A percentile compares a stretch with the other conserved stretches of the same genome.
Evolutionary conservation across 192 early-diverging fungal species (phyloP).

Genomic region (Umbelopsis isabellina): DNA sequence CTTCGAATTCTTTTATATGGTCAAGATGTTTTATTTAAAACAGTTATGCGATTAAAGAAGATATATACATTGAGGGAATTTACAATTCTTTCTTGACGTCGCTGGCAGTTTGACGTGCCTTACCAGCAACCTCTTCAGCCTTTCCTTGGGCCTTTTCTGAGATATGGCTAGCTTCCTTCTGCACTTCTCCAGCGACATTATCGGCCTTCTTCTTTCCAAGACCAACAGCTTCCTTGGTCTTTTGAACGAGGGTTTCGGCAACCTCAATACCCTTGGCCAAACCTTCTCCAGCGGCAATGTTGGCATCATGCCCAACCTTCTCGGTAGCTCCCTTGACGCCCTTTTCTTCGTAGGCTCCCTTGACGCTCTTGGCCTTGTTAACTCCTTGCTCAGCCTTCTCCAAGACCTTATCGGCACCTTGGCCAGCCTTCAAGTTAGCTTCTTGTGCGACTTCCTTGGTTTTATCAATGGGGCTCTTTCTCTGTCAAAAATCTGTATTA

Average conservation of each 20-base stretch:
- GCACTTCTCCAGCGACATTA: background rate
- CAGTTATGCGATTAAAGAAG: background rate
- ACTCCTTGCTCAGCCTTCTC: slow-evolving; percentile 3
- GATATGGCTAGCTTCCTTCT: slow-evolving; percentile 4
- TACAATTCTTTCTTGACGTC: background rate
- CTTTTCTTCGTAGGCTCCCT: slow-evolving; percentile 7
- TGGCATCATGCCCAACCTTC: slow-evolving; percentile 22
- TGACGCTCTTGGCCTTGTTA: background rate
- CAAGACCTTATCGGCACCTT: slow-evolving; percentile 25
- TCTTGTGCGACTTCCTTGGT: slow-evolving; percentile 35
- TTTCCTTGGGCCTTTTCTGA: slow-evolving; percentile 17
- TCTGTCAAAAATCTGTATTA: background rate
- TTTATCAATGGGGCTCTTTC: slow-evolving; percentile 24
- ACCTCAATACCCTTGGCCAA: slow-evolving; percentile 30
- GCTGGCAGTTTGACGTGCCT: slow-evolving; percentile 9
- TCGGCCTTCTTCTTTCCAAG: slow-evolving; percentile 26
- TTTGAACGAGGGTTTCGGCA: slow-evolving; percentile 27
- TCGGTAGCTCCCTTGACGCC: slow-evolving; percentile 19
- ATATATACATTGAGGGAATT: background rate
- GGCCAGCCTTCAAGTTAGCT: slow-evolving; percentile 33
- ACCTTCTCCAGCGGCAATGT: slow-evolving; percentile 28
- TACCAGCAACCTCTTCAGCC: slow-evolving; percentile 13
- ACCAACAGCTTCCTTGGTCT: slow-evolving; percentile 29
- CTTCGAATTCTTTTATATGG: too few species aligned
- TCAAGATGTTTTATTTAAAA: background rate